Base-by-base conservation (phyloP, 352 stramenopile species). In the Pythium phragmiticola region DNA sequence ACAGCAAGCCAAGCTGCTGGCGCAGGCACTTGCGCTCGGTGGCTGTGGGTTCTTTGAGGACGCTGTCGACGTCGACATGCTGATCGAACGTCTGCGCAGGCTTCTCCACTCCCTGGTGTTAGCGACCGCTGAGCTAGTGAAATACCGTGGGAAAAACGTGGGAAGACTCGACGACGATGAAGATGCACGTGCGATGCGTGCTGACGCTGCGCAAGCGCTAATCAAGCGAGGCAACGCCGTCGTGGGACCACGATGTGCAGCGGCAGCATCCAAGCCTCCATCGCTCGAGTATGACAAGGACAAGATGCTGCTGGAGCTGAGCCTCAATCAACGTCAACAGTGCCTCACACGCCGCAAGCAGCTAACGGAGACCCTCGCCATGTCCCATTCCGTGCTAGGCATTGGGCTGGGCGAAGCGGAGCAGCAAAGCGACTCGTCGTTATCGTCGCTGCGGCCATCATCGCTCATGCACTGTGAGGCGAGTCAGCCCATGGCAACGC, bases 31-130 rank as follows among this genome's bases (percentile, higher is more conserved):
- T 19, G 63, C 77, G n/a, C 76, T 85, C 2, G 78, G 82, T 14
- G 78, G 65, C 12, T 92, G 80, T 51, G 82, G 82, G 1, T 92
- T 75, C 60, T 90, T 92, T 34, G 72, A 87, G 60, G 72, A 84
- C 65, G 54, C 63, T 2, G 49, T 87, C 7, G 37, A 65, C 4
- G 57, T 76, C 7, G 43, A 80, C 1, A 50, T 60, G 37, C 58
- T 89, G 42, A 61, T 85, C 7, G 68, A 83, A 21, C 59, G 82
- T 0, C 67, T 90, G 2, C 45, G 67, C 14, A 88, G 87, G 51
- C 64, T 90, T 19, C 49, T 90, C 49, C 75, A 79, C 13, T 86
- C 77, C 17, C 62, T 90, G 23, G 72, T 85, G 1, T 65, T 89
- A 7, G 72, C 80, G 0, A 79, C 82, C 19, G 72, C 63, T 4